phyloP scores from a whole-genome alignment of 768 basidiomycete species.

The Mycena capillaripes region DNA sequence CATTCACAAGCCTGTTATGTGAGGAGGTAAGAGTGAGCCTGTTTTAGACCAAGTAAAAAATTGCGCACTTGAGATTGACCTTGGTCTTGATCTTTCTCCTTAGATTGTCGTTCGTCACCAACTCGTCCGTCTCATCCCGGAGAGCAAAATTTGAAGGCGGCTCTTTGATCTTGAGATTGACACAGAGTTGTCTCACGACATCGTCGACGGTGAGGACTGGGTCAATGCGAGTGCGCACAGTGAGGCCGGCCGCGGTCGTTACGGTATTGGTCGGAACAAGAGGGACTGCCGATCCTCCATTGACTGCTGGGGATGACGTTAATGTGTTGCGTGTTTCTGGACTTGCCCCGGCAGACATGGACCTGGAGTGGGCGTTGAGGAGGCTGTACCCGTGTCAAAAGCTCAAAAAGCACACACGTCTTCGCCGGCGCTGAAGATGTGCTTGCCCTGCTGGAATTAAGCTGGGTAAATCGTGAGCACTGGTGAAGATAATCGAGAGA shows the following conservation, averaged over 20 bases:
- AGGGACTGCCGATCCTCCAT: slow-evolving; percentile 59
- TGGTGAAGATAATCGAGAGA: neutral
- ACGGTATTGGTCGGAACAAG: slow-evolving; percentile 90
- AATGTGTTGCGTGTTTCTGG: slow-evolving; percentile 48
- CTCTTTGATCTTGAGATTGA: slow-evolving; percentile 85
- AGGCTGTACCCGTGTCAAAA: slow-evolving; percentile 13
- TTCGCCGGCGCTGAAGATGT: slow-evolving; percentile 2
- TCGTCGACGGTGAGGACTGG: slow-evolving; percentile 87
- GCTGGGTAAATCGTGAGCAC: neutral
- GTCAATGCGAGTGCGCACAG: slow-evolving; percentile 88
- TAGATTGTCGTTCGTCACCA: slow-evolving; percentile 91
- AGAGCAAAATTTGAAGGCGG: slow-evolving; percentile 81
- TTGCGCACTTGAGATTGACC: slow-evolving; percentile 78
- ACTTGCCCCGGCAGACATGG: slow-evolving; percentile 49
- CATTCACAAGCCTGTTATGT: slow-evolving; percentile 77
- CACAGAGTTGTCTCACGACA: slow-evolving; percentile 86
- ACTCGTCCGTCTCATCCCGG: slow-evolving; percentile 84
- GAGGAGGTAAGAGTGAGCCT: slow-evolving; percentile 25
- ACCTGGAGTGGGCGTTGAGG: slow-evolving; percentile 21
- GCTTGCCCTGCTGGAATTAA: slow-evolving; percentile 9
- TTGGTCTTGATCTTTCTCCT: slow-evolving; percentile 85
- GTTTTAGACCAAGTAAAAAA: slow-evolving; percentile 11
- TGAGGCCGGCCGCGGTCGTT: slow-evolving; percentile 79
- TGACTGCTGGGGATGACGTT: slow-evolving; percentile 49
- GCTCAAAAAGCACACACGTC: slow-evolving; percentile 11